Base-by-base conservation (phyloP, 163 green algal species). In the Trebouxiophyceae sp. region DNA sequence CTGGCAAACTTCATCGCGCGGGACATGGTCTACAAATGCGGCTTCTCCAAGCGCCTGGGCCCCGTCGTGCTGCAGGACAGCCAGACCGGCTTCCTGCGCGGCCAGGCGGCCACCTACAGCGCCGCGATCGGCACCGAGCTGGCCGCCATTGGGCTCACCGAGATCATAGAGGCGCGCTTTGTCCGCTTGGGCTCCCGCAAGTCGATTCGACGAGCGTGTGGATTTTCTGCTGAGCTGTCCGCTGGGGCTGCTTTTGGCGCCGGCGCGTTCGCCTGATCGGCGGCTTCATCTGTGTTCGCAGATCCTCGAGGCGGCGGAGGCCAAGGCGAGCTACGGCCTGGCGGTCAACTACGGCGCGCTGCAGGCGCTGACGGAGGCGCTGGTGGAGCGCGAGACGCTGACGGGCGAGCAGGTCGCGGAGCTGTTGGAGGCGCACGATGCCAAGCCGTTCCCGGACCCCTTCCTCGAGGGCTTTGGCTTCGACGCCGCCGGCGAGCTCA, bases 291-390 rank as follows among this genome's bases (percentile, higher is more conserved):
- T n/a, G n/a, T n/a, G 39, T 8, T 16, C 45, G 27, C 86, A 95
- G 70, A 66, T 96, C 33, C 60, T 97, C 28, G 83, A 93, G 54
- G 82, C 74, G 0, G 91, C 88, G 2, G 87, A 96, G 75, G 87
- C 87, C 24, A 97, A 96, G 80, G 89, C 90, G 0, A 87, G 86
- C 62, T 94, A 89, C 67, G 89, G 84, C 4, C 79, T 97, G 47
- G 85, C 78, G 19, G 76, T 80, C 66, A 97, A 97, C 83, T 97
- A 87, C 77, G 65, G 78, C 60, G 76, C 86, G 6, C 75, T 95
- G 27, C 26, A 87, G 60, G 77, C 75, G 30, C 67, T 95, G 60
- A 69, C 71, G 1, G 65, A 88, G 33, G 65, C 67, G 22, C 80
- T 95, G 66, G 63, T 89, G 50, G 76, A 72, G 30, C 29, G 32